Percentiles rank a stretch among this genome's conserved stretches.
Conservation (phyloP, 1,284 basidiomycete species). For the Tranzscheliella williamsii region DNA sequence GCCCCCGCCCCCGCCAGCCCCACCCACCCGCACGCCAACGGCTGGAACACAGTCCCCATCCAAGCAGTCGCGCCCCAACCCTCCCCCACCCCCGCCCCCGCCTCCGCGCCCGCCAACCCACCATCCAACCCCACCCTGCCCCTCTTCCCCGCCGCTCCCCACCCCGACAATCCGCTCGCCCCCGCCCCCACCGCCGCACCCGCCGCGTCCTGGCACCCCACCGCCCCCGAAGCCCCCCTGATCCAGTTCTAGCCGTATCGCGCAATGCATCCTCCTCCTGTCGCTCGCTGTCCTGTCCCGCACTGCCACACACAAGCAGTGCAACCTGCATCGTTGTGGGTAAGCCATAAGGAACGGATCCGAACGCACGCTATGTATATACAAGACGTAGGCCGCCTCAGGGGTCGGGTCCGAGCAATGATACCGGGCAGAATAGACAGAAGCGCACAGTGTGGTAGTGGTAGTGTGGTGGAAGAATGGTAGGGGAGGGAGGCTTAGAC, state of each 20-base stretch:
- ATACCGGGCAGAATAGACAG: too few species aligned
- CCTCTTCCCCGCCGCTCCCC: constrained; percentile 36
- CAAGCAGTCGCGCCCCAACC: not conserved
- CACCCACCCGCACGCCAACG: not conserved
- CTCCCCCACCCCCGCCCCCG: not conserved
- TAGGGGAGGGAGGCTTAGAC: constrained; percentile 10
- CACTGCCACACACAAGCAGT: too few species aligned
- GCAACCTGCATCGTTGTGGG: too few species aligned
- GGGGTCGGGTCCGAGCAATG: too few species aligned
- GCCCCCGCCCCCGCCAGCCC: not conserved
- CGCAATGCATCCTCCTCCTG: too few species aligned
- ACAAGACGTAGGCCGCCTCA: too few species aligned
- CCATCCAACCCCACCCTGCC: constrained; percentile 4
- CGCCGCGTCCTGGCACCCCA: constrained; percentile 9
- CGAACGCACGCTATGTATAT: too few species aligned
- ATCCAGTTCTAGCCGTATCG: constrained; percentile 41
- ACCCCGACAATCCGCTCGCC: constrained; percentile 28
- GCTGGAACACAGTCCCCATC: not conserved
- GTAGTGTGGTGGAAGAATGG: too few species aligned
- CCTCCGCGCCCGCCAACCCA: not conserved
- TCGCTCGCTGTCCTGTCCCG: too few species aligned
- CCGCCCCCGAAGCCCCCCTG: constrained; percentile 26
- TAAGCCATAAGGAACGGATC: too few species aligned
- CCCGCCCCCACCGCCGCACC: constrained; percentile 17
- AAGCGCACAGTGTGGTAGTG: too few species aligned